Base-by-base conservation (phyloP, 768 basidiomycete species). In the Pulveroboletus sp. region DNA sequence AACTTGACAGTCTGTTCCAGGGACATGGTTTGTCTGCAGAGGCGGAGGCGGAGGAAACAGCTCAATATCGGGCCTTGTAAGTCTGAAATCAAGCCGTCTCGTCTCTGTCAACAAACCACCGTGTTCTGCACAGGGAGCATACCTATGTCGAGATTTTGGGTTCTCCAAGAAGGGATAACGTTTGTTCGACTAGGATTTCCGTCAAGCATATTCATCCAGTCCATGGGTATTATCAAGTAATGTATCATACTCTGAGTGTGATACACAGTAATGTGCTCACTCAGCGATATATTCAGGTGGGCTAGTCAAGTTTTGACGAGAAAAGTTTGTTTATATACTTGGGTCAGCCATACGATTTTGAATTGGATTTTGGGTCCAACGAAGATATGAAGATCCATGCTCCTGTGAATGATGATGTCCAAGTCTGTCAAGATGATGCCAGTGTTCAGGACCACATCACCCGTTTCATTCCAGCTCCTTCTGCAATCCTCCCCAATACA, bases 171-270 rank as follows among this genome's bases (percentile, higher is more conserved):
- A 54, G 30, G 37, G 14, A 28, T 31, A 26, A 39, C 24, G n/a
- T 2, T 4, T 27, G 15, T n/a, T 35, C 30, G 33, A 40, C 54
- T 4, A 49, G 10, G 8, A 10, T 66, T 2, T 9, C 31, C 4
- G 49, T 69, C 43, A 46, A 21, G 3, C 39, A 42, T 3, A 62
- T 69, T 11, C 32, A 17, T 18, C 48, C n/a, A 41, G 41, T 55
- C 30, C 42, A 46, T 31, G 43, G 46, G 14, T 68, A 58, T 18
- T n/a, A 62, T 47, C 57, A 69, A 18, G 64, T 64, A 9, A 51
- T 69, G 46, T 43, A 57, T 47, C 66, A 68, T 45, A 44, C 18
- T 30, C 44, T 69, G 15, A 40, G 60, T 50, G 62, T 61, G 37
- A 62, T 68, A 10, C 47, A 50, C 6, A 45, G 21, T 6, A 51